Conservation (phyloP, 768 basidiomycete species). For the Gloeostereum incarnatum region DNA sequence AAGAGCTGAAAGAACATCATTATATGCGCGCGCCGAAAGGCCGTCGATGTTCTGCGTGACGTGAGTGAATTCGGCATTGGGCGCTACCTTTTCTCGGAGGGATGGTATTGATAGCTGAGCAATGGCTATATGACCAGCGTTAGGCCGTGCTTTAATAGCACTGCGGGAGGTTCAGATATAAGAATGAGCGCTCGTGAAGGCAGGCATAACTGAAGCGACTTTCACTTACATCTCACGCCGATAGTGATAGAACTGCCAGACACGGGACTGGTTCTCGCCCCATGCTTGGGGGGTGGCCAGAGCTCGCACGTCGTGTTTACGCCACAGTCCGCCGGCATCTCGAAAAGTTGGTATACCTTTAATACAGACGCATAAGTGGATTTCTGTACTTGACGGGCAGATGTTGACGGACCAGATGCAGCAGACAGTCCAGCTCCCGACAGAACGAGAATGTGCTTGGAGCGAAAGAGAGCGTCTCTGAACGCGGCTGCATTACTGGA, state of each 20-base stretch:
- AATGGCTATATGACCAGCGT: slow-evolving; percentile 46
- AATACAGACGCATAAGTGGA: slow-evolving; percentile 11
- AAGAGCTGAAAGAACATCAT: slow-evolving; percentile 11
- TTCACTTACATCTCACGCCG: slow-evolving; percentile 38
- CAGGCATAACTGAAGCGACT: slow-evolving; percentile 1
- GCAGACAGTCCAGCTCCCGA: slow-evolving; percentile 16
- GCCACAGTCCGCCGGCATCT: slow-evolving; percentile 42
- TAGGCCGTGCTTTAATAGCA: slow-evolving; percentile 36
- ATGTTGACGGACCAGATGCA: slow-evolving; percentile 13
- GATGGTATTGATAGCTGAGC: slow-evolving; percentile 33
- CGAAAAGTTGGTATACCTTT: slow-evolving; percentile 40
- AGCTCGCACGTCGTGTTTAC: slow-evolving; percentile 35
- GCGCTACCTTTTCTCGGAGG: slow-evolving; percentile 22
- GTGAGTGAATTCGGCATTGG: slow-evolving; percentile 32
- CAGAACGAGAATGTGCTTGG: slow-evolving; percentile 13
- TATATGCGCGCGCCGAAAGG: slow-evolving; percentile 30
- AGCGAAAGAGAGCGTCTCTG: slow-evolving; percentile 1
- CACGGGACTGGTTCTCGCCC: slow-evolving; percentile 31
- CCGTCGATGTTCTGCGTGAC: slow-evolving; percentile 62
- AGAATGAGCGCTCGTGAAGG: neutral
- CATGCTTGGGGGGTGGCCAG: slow-evolving; percentile 50
- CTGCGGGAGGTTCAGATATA: slow-evolving; percentile 19
- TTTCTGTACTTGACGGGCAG: slow-evolving; percentile 7
- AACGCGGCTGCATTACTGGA: too few species aligned
- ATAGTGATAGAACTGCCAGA: slow-evolving; percentile 63